Percentiles rank a stretch among this genome's conserved stretches.
Conservation (phyloP, 176 grass and related monocot species). For the Pontederia paniculata region DNA sequence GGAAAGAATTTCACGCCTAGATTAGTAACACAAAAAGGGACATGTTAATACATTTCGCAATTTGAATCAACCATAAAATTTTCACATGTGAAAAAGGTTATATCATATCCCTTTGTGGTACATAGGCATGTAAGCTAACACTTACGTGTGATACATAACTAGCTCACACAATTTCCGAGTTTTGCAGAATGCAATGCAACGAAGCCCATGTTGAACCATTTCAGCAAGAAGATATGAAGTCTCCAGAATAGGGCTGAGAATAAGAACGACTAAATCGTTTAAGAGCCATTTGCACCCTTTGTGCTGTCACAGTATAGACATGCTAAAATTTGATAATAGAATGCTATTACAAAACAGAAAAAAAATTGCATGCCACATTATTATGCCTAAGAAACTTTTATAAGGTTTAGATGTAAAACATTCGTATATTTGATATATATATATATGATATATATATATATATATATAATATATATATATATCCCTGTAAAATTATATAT, state of each 20-base stretch:
- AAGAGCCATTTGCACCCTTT: not conserved
- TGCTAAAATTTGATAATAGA: not conserved
- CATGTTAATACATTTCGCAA: not conserved
- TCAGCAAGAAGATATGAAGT: constrained; percentile 74
- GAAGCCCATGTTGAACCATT: constrained; percentile 96
- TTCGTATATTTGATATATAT: no score
- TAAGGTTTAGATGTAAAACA: no score
- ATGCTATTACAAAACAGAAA: no score
- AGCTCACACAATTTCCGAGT: constrained; percentile 77
- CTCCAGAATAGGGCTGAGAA: constrained; percentile 73
- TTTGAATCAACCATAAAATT: no score
- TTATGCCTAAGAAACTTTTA: no score
- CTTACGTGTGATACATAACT: constrained; percentile 90
- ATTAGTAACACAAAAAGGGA: constrained; percentile 18
- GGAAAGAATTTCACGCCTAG: constrained; percentile 80
- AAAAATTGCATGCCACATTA: no score
- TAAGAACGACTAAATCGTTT: constrained; percentile 18
- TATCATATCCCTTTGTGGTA: not conserved
- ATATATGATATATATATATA: no score
- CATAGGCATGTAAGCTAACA: not conserved
- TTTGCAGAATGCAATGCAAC: constrained; percentile 97
- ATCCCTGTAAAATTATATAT: no score
- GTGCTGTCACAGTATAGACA: not conserved
- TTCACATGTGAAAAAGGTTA: no score
- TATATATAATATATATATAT: no score